Base-by-base conservation (phyloP, 2,329 filamentous ascomycete genomes). In the Colletotrichum lentis region DNA sequence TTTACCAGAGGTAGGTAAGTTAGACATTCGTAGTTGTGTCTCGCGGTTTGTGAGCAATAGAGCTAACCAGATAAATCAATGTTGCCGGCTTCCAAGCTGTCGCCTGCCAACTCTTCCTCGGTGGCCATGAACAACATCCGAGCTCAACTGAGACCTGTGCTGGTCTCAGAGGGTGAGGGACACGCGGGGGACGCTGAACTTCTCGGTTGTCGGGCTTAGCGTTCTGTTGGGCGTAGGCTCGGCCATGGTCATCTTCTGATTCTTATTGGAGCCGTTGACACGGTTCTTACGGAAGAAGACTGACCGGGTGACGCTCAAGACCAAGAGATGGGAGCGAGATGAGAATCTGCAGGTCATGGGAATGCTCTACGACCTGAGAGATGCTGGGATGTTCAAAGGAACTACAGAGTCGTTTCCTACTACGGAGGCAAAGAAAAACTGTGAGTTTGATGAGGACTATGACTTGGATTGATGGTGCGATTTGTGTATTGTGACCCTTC, bases 291-390 rank as follows among this genome's bases (percentile, higher is more conserved):
- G 64, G 24, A 54, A 12, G 20, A 49, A n/a, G 2, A 54, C 54
- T 8, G 59, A 46, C 1, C 47, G 20, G 2, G 64, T 60, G 11
- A 18, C 16, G 2, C 16, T 16, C 1, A 63, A 63, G 12, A 60
- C 64, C 0, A 58, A 63, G 27, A 43, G 58, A 11, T 67, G 64
- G 64, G 54, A 63, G 5, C 46, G 64, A 10, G 64, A 67, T 8
- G 60, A 67, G 20, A 58, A 24, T 6, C 22, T 67, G 18, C 64
- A 67, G 22, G 44, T 64, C 22, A 59, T 67, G 64, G 44, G 64
- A 8, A 54, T 63, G 59, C 31, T 67, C 7, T 64, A 55, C 6
- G 64, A 64, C 18, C n/a, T 52, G 37, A 59, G 24, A 18, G 54
- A 53, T 11, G 59, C 53, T 1, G 64, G 59, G 1, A 24, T 39